Percentiles rank a stretch among this genome's conserved stretches.
These are phyloP conservation scores for Saksenaea vasiformis DNA, from an alignment of 371 early-diverging fungal species.

Conservation along the genomic window DNA sequence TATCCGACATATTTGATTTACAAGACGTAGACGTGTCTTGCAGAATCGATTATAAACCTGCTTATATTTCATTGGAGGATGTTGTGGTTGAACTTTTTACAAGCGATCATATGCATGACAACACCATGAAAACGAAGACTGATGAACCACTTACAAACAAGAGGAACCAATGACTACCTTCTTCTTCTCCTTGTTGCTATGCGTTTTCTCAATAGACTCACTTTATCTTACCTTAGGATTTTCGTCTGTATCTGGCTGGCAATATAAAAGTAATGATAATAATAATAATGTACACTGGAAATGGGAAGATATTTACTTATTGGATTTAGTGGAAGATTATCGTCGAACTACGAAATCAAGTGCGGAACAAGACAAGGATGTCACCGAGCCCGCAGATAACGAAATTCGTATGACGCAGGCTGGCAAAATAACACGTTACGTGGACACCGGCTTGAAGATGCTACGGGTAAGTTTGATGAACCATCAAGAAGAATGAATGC, in stretches of 20 bases:
- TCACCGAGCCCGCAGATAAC: conserved; percentile 38
- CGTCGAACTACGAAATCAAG: conserved; percentile 27
- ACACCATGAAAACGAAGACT: not conserved
- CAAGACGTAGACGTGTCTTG: not conserved
- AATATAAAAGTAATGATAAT: not conserved
- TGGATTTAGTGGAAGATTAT: conserved; percentile 40
- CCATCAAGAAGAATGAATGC: not conserved
- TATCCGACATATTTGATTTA: not conserved
- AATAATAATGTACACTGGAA: not conserved
- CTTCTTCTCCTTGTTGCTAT: not conserved
- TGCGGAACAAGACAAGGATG: conserved; percentile 10
- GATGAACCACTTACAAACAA: not conserved
- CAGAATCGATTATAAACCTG: not conserved
- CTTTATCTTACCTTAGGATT: not conserved
- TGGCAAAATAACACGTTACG: conserved; percentile 37
- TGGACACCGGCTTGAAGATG: conserved; percentile 32
- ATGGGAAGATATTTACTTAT: not conserved
- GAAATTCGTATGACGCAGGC: conserved; percentile 41
- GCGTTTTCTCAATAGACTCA: not conserved
- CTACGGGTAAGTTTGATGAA: conserved; percentile 29
- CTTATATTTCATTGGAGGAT: not conserved
- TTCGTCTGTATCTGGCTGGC: not conserved
- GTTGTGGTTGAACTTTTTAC: not conserved
- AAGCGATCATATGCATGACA: not conserved
- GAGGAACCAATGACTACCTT: not conserved